Base-by-base conservation (phyloP, 345 rosid species). In the Barbarea vulgaris region DNA sequence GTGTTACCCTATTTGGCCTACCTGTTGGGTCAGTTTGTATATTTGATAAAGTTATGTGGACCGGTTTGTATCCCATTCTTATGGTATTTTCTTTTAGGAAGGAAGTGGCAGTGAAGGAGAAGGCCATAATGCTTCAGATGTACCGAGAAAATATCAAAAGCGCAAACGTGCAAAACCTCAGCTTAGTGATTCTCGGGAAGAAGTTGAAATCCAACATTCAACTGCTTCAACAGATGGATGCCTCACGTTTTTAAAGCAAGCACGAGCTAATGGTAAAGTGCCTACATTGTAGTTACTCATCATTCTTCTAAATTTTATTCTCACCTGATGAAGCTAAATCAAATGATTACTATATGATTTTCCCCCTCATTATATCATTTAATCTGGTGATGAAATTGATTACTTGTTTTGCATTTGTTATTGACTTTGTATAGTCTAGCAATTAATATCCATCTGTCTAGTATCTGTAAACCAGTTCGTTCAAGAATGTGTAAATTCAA, bases 51-150 rank as follows among this genome's bases (percentile, higher is more conserved):
- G 76, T 54, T 54, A 63, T 55, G 50, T 56, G 13, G 70, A 46
- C 61, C 6, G 5, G 60, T 50, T 73, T 65, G 67, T 72, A 50
- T 22, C 39, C 36, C 50, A 72, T 65, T 72, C 69, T 36, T 52
- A 72, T 66, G 77, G 34, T 78, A 33, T 37, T 59, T 59, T 66
- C 51, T 78, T 72, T 34, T 79, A 96, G 99, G 95, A 85, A 42
- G 91, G 84, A 65, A 91, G 90, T 83, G 93, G 87, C n/a, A 83
- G 87, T 81, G 99, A 89, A 67, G 83, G 75, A 72, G 98, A 91
- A 84, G 88, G 87, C 77, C 77, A 70, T 60, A 89, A 79, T 72
- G 81, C 82, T 67, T 64, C 81, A 24, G 91, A 66, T 67, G 52
- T 79, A 25, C 60, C 79, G 6, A 84, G 52, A 77, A 92, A 84